phyloP scores from a whole-genome alignment of 192 early-diverging fungal species.

The Backusella australiensis region DNA sequence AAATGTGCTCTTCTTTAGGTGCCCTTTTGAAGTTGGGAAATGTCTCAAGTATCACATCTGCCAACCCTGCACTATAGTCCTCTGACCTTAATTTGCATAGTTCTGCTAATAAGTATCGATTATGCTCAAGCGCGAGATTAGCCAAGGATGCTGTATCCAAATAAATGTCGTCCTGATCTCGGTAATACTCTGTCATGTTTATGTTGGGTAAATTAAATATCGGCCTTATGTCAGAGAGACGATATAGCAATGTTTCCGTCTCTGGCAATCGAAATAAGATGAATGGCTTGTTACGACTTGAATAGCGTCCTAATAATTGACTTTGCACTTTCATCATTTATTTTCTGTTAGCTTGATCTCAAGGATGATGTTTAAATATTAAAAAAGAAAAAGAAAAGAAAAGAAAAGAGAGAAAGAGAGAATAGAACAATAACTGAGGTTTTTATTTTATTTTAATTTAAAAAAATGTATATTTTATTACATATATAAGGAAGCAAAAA shows the following conservation, averaged over 20 bases:
- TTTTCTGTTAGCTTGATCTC: no score
- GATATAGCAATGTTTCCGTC: neutral
- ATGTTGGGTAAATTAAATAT: conserved; percentile 4
- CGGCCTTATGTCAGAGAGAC: conserved; percentile 1
- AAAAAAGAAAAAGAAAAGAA: no score
- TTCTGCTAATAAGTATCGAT: conserved; percentile 31
- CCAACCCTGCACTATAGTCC: conserved; percentile 15
- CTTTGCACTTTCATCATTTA: no score
- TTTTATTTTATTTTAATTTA: no score
- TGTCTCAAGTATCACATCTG: conserved; percentile 12
- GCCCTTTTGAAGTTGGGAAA: conserved; percentile 13
- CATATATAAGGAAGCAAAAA: neutral
- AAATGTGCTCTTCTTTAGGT: conserved; percentile 12
- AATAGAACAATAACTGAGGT: no score
- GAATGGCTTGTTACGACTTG: no score
- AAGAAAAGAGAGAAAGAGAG: no score
- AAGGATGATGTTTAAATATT: no score
- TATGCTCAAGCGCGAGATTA: conserved; percentile 25
- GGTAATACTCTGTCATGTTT: neutral
- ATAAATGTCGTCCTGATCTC: conserved; percentile 32
- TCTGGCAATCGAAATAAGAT: no score
- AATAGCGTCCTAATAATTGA: no score
- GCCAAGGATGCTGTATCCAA: conserved; percentile 27
- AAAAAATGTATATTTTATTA: no score
- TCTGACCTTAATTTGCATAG: conserved; percentile 27